Evolutionary conservation across 495 filamentous ascomycete species (phyloP), one percentile per base, ranked within the genome.

Genomic region (Penicillium daleae): DNA sequence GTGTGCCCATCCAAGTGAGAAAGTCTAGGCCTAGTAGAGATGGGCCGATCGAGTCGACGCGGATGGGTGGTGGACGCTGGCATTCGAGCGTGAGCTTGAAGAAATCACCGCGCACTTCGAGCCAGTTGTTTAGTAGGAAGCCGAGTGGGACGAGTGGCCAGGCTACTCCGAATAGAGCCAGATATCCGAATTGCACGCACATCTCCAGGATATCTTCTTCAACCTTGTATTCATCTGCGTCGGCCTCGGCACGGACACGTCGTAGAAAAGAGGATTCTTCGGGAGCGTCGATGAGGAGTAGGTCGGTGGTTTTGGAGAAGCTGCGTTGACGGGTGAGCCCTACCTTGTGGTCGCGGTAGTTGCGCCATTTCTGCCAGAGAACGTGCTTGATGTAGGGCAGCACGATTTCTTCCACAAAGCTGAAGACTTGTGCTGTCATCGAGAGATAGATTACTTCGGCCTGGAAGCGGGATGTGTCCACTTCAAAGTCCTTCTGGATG

Each of bases 371-470:
- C 60, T 75, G 72, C 66, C 65, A 65, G 0, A 75, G 50, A 1
- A 72, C 80, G 59, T 91, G 87, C 71, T 96, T 97, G 10, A 91
- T 76, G 67, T 90, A 92, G 2, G 95, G 95, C 13, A 97, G 85
- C 42, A 97, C 78, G 21, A 93, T 82, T 71, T 99, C 95, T 66
- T 94, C 85, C 6, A 81, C 87, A n/a, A 97, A 88, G 60, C 87
- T 92, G 63, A 99, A 85, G 33, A 97, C 85, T 71, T 99, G 95
- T 0, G 92, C 93, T 0, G 93, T 97, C 29, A 97, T 88, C 0
- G 94, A 94, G 64, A 97, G 92, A 73, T 96, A 98, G 59, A 97
- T 92, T 54, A 98, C 90, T 74, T 99, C 94, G 60, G 94, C 92
- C 63, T 88, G 89, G 17, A 99, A 84, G 12, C 95, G 82, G 58